Evolutionary conservation across 2,329 filamentous ascomycete genomes (phyloP), one percentile per base, ranked within the genome.

Genomic region (Dactylellina drechsleri): DNA sequence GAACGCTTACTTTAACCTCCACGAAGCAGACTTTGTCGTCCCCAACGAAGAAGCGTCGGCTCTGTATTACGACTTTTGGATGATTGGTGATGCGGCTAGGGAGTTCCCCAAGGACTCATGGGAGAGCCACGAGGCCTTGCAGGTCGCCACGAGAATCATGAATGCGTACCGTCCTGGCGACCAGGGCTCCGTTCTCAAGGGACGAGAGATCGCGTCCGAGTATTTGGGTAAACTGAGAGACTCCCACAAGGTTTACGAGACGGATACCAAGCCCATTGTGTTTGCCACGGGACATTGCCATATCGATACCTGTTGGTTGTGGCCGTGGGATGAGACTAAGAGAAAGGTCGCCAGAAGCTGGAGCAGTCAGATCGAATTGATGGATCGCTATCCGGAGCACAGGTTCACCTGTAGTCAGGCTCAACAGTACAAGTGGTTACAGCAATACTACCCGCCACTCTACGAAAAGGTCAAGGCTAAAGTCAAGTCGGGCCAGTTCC

Each of bases 341-440:
- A 77, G 78, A 80, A 99, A 99, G 84, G 91, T 98, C 31, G 93
- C 91, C 18, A 89, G 95, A 53, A 97, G 93, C 8, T 99, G 95
- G 95, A 94, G 92, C 0, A 98, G 92, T 81, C 95, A 99, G 82
- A 97, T 93, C 82, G 91, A 97, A 80, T 84, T 99, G 79, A 92
- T 99, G 86, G 95, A 99, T 76, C 88, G 92, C 40, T 99, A 98
- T 78, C 92, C 93, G 0, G 95, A 99, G 83, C 90, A 96, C 80
- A 89, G 92, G 54, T 99, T 99, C 84, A 89, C 91, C 62, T 93
- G 91, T 80, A 97, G 93, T 0, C 93, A 97, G 81, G 95, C 94
- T 16, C 95, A 99, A 81, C 95, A 99, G 82, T 99, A 92, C 86
- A 97, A 97, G 82, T 99, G 95, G 95, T 86, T 98, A 31, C 93